Base-by-base conservation (phyloP, 2,329 filamentous ascomycete species). In the Grosmannia serpens region DNA sequence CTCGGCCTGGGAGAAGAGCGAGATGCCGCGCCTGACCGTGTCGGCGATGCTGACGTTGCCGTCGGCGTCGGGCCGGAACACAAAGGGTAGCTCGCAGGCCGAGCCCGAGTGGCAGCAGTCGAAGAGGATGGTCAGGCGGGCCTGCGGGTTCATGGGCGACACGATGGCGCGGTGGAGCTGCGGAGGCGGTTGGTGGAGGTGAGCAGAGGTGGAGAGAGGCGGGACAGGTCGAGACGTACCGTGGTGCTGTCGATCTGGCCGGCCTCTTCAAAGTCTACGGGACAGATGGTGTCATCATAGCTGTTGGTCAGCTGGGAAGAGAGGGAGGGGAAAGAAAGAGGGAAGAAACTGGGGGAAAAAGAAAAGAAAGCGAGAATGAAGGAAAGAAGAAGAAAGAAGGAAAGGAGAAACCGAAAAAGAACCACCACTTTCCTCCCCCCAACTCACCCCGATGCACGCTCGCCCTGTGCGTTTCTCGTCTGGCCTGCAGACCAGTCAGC, bases 71-170 rank as follows among this genome's bases (percentile, higher is more conserved):
- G 74, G 74, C 27, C 79, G 77, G 65, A 79, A 84, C 24, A 84
- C 77, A 60, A 72, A 84, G 0, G 82, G 81, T 1, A 85, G 68
- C 60, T 84, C 81, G 47, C 82, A 73, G 0, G 80, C 81, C 0
- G 79, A 82, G 33, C 81, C 81, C 2, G 77, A 81, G 67, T 84
- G 82, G 64, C 82, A 85, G 68, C 81, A 84, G 66, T 85, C 82
- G 64, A 85, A 77, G 31, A 84, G 69, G 62, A 82, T 74, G 65
- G 80, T 81, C 17, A 83, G 70, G 1, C 76, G 76, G 62, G 75
- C 77, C 15, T 69, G 72, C 0, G 77, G 73, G 26, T 78, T 74
- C 67, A 84, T 71, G 1, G 70, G 69, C 1, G 76, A 76, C 22
- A 83, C 77, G 11, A 83, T 74, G 54, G 74, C 72, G 52, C 74